These are phyloP conservation scores for Tuctoria greenei DNA, from an alignment of 176 grass and related monocot species.

Conservation along the genomic window DNA sequence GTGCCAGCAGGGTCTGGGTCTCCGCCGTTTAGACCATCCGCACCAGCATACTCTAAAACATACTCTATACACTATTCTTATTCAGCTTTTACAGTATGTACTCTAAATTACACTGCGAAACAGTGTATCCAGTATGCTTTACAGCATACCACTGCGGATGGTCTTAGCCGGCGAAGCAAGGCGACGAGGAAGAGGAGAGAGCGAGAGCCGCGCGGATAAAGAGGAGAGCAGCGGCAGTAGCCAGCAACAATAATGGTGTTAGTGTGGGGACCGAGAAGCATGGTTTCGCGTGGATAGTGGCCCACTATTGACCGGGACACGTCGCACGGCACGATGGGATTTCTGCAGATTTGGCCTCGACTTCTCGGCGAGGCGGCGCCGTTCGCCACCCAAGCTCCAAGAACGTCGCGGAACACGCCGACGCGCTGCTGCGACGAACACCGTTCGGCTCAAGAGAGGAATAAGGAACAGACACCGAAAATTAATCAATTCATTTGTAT, in stretches of 20 bases:
- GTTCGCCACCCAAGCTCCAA: no score
- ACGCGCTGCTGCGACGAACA: no score
- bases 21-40: no score
- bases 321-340: not conserved
- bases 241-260: not conserved
- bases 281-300: not conserved
- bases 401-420: no score
- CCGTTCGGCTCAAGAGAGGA: not conserved
- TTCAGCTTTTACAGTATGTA: no score
- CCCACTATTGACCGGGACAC: not conserved
- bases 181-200: not conserved
- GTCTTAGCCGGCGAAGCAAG: not conserved
- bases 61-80: no score
- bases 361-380: no score
- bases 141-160: no score
- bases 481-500: not conserved
- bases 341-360: slow-evolving; percentile 8
- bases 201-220: not conserved
- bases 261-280: not conserved
- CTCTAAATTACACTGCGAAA: no score
- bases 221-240: not conserved
- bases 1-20: slow-evolving; percentile 21
- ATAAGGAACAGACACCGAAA: not conserved
- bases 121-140: no score
- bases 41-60: no score